Base-by-base conservation (phyloP, 176 grass and related monocot genomes). In the Microstegium vimineum region DNA sequence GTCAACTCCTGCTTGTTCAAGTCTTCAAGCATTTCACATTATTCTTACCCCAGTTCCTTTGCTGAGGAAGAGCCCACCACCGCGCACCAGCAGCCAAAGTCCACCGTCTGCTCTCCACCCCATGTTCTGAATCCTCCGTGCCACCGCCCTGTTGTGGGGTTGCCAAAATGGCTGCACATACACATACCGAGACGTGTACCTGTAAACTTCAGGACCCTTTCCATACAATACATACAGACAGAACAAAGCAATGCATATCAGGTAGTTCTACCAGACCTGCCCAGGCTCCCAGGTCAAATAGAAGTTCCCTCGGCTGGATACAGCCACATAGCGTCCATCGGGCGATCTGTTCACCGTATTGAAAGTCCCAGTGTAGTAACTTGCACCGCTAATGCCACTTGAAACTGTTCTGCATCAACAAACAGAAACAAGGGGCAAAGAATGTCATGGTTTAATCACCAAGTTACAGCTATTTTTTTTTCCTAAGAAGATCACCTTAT, bases 381-480 rank as follows among this genome's bases (percentile, higher is more conserved):
- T 98, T 1, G 95, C 95, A 82, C 95, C 95, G 18, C 95, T 98
- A 79, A 98, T 95, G 75, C 95, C 95, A 91, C 95, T 98, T n/a
- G 95, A 98, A 84, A 98, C 92, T 90, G 95, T 98, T 91, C 95
- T 98, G 95, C 74, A 93, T 45, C 73, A 86, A 86, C 22, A 86
- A 77, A 86, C 8, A 91, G 61, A 67, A 70, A 64, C 37, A 82
- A 47, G 18, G 30, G 23, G 27, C 27, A 14, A 88, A 15, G 22
- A 67, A 74, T 86, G 62, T 69, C 8, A 75, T 86, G 46, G 16
- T 18, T 43, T 64, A n/a, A 65, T 86, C 45, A 41, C 42, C 28
- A 22, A 78, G 38, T 22, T 1, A 71, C 5, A n/a, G 20, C 22
- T 23, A 7, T 20, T 23, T 56, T 18, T 18, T 20, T 23, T 5